phyloP scores from a whole-genome alignment of 2,329 filamentous ascomycete genomes.

The Cercospora sp. region DNA sequence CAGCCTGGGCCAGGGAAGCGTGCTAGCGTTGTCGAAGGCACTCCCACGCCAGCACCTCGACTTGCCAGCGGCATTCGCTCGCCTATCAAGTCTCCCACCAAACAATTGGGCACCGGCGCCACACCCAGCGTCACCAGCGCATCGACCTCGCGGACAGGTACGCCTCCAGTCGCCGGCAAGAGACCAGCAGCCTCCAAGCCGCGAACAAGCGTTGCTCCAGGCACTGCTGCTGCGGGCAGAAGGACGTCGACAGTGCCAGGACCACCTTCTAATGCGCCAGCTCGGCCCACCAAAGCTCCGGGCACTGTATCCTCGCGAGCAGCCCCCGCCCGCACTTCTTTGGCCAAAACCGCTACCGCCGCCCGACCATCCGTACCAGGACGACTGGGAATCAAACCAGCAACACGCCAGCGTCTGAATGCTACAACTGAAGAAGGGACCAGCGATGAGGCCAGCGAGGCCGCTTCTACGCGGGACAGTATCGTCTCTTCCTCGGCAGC shows the following conservation, averaged over 20 bases:
- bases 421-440: constrained; percentile 29
- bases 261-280: constrained; percentile 28
- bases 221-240: constrained; percentile 28
- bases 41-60: constrained; percentile 68
- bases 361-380: constrained; percentile 18
- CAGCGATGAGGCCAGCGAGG: constrained; percentile 29
- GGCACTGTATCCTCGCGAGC: constrained; percentile 18
- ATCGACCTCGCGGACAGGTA: constrained; percentile 63
- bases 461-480: constrained; percentile 27
- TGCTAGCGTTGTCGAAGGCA: constrained; percentile 59
- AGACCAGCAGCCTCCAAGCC: constrained; percentile 45
- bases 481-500: constrained; percentile 23
- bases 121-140: constrained; percentile 58
- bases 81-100: constrained; percentile 76
- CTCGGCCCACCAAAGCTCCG: constrained; percentile 9
- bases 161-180: constrained; percentile 56
- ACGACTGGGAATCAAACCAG: constrained; percentile 17
- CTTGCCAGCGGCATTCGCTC: constrained; percentile 61
- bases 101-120: constrained; percentile 59
- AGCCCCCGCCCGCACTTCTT: constrained; percentile 19
- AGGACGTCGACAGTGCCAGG: constrained; percentile 38
- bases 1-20: constrained; percentile 28
- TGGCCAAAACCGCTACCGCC: constrained; percentile 19
- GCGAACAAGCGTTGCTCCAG: constrained; percentile 57
- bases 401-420: constrained; percentile 23